These are phyloP conservation scores for Zizania palustris DNA, from an alignment of 202 grass and related monocot genomes.

Conservation along the genomic window DNA sequence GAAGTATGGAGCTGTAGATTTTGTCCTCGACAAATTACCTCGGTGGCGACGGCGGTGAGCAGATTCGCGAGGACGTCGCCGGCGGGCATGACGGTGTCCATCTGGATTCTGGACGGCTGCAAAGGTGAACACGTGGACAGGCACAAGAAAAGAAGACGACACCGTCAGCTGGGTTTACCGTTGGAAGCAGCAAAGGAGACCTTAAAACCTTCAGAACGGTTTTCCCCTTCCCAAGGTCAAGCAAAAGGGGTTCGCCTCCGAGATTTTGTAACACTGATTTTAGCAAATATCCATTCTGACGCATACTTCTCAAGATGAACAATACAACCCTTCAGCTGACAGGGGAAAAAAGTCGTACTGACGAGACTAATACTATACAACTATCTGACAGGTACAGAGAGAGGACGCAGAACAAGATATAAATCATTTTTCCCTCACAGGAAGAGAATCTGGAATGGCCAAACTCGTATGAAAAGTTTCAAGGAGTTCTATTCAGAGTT, in stretches of 20 bases:
- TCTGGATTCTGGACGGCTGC: slow-evolving; percentile 39
- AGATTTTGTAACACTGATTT: slow-evolving; percentile 38
- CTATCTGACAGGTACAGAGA: no score
- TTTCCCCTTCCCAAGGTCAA: slow-evolving; percentile 39
- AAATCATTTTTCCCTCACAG: neutral
- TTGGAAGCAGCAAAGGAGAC: slow-evolving; percentile 40
- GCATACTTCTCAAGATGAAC: neutral
- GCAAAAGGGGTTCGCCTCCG: neutral
- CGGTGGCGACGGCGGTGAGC: slow-evolving; percentile 9
- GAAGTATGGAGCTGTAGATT: neutral
- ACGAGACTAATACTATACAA: neutral
- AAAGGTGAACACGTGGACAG: slow-evolving; percentile 34
- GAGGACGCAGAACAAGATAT: neutral
- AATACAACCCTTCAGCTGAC: neutral
- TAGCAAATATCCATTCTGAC: slow-evolving; percentile 37
- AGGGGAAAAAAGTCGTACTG: neutral
- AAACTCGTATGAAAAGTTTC: no score
- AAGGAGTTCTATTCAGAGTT: neutral
- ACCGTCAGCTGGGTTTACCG: slow-evolving; percentile 50
- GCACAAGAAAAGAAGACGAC: slow-evolving; percentile 21
- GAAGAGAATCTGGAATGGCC: neutral
- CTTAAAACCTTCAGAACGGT: slow-evolving; percentile 41
- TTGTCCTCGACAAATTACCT: slow-evolving; percentile 31
- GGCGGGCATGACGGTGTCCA: neutral
- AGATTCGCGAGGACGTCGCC: slow-evolving; percentile 20